Conservation (phyloP, 345 rosid species). For the Arabidopsis suecica region DNA sequence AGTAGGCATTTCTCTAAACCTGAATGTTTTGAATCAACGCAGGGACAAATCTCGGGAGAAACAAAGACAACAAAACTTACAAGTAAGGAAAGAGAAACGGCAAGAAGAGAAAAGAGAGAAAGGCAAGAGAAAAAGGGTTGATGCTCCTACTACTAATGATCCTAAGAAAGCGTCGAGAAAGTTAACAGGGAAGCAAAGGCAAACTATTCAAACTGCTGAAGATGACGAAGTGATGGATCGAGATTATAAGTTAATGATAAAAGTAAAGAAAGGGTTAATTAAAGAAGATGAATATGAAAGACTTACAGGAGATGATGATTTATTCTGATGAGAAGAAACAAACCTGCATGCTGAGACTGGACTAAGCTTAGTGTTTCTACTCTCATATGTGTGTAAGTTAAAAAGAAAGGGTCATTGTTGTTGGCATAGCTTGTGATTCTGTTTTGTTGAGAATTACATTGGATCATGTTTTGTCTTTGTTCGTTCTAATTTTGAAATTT, state of each 20-base stretch:
- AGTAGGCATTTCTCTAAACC: conserved; percentile 1
- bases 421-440: not conserved
- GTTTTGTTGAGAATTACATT: not conserved
- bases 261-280: conserved; percentile 70
- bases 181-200: conserved; percentile 86
- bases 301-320: conserved; percentile 74
- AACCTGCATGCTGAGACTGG: not conserved
- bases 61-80: conserved; percentile 75
- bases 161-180: conserved; percentile 48
- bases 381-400: not conserved
- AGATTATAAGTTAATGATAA: conserved; percentile 67
- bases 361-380: not conserved
- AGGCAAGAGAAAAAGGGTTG: conserved; percentile 47
- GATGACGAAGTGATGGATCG: conserved; percentile 76
- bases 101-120: conserved; percentile 54
- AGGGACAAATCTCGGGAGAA: conserved; percentile 92
- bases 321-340: conserved; percentile 45
- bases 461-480: not conserved
- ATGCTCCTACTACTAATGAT: conserved; percentile 11
- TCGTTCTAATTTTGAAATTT: not conserved
- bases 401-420: not conserved
- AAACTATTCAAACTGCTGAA: conserved; percentile 71
- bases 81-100: conserved; percentile 59
- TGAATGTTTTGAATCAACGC: conserved; percentile 30
- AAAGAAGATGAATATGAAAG: conserved; percentile 73